Evolutionary conservation across 108 stramenopile genomes (phyloP).

Genomic region (Fistulifera pelliculosa): DNA sequence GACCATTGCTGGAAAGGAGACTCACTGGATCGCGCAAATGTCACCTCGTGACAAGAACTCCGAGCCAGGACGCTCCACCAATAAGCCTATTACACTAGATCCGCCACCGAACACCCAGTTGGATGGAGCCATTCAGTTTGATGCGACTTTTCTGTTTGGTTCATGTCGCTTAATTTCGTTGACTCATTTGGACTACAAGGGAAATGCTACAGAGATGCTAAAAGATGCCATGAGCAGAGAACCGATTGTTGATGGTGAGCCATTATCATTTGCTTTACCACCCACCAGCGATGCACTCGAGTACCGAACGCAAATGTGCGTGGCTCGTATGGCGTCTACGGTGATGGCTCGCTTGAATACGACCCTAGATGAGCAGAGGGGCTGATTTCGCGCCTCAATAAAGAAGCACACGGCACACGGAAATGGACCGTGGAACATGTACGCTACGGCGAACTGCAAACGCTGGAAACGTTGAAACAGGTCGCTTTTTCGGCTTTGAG

Average conservation of each 20-base stretch:
- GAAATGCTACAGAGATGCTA: conserved; percentile 41
- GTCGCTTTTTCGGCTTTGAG: not conserved
- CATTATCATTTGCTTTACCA: conserved; percentile 36
- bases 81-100: conserved; percentile 2
- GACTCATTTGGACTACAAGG: conserved; percentile 44
- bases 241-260: not conserved
- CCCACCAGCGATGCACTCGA: conserved; percentile 38
- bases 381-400: conserved; percentile 11
- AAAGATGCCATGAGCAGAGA: conserved; percentile 22
- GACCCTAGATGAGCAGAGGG: conserved; percentile 12
- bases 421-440: conserved; percentile 31
- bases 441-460: conserved; percentile 36
- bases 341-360: conserved; percentile 32
- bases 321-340: conserved; percentile 40
- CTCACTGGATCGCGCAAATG: conserved; percentile 48
- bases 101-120: conserved; percentile 7
- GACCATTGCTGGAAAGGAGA: conserved; percentile 41
- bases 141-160: conserved; percentile 37
- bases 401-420: conserved; percentile 1
- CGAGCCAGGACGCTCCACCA: conserved; percentile 19
- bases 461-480: not conserved
- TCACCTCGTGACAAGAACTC: conserved; percentile 30
- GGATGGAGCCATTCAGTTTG: conserved; percentile 20
- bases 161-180: conserved; percentile 70
- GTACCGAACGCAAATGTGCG: conserved; percentile 50